phyloP scores from a whole-genome alignment of 2,329 filamentous ascomycete genomes.

The Aureobasidium pullulans region DNA sequence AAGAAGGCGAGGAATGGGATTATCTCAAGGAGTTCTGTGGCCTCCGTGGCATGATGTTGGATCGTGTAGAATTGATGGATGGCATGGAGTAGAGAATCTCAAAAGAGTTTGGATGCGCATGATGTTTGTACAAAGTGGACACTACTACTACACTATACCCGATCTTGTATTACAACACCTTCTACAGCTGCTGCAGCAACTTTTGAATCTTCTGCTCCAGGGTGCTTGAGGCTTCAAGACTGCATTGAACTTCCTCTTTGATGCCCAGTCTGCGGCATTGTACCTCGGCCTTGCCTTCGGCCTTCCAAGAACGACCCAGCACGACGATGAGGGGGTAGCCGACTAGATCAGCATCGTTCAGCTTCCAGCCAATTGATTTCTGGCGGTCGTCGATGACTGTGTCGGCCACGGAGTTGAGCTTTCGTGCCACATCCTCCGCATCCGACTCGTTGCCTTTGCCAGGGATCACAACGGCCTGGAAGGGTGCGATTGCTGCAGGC shows the following conservation, averaged over 20 bases:
- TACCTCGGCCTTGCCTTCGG: conserved; percentile 58
- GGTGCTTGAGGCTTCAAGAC: conserved; percentile 29
- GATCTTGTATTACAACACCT: background rate
- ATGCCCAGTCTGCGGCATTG: conserved; percentile 65
- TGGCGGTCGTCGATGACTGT: conserved; percentile 61
- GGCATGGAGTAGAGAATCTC: conserved; percentile 62
- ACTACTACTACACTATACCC: background rate
- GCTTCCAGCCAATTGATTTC: conserved; percentile 69
- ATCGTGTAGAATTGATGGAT: conserved; percentile 82
- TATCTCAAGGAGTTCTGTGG: conserved; percentile 74
- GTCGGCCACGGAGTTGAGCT: conserved; percentile 1
- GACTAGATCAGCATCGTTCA: conserved; percentile 80
- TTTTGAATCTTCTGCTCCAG: conserved; percentile 42
- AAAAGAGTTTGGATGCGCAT: background rate
- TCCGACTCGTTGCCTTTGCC: conserved; percentile 18
- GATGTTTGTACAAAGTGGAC: conserved; percentile 1
- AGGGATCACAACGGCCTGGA: conserved; percentile 62
- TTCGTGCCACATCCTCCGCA: conserved; percentile 10
- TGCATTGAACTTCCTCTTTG: conserved; percentile 49
- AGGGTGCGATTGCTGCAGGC: conserved; percentile 82
- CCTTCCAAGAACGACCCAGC: conserved; percentile 63
- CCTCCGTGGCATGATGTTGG: conserved; percentile 79
- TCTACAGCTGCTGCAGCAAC: conserved; percentile 47
- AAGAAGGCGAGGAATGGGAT: conserved; percentile 87
- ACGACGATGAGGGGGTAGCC: conserved; percentile 82